A percentile compares a stretch with the other conserved stretches of the same genome.
Conservation (phyloP, 164 flowering plant genomes). For the Piper betle region DNA sequence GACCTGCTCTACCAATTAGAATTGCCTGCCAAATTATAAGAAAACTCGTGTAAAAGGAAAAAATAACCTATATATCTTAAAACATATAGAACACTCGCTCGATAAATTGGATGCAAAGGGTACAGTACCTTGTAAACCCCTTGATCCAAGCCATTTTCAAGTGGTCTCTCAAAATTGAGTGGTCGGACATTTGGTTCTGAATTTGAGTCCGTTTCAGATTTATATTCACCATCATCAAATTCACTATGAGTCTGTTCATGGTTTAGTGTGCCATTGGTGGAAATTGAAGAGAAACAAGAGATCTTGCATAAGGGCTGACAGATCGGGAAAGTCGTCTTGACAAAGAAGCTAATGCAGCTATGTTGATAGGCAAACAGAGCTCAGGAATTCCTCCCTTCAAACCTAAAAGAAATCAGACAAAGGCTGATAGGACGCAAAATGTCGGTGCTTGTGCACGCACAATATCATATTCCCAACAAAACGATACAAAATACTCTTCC, state of each 20-base stretch:
- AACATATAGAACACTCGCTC: background rate
- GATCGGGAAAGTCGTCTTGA: constrained; percentile 28
- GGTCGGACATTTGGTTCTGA: constrained; percentile 1
- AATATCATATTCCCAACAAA: too few species aligned
- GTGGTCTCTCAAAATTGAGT: constrained; percentile 18
- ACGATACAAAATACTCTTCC: too few species aligned
- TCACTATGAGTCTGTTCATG: constrained; percentile 2
- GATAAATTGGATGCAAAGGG: constrained; percentile 1
- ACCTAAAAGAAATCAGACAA: too few species aligned
- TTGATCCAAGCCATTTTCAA: constrained; percentile 59
- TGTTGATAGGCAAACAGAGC: background rate
- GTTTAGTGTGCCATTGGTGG: background rate
- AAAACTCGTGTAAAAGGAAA: background rate
- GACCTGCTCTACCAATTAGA: constrained; percentile 81
- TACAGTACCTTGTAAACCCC: constrained; percentile 82
- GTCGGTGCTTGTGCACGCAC: too few species aligned
- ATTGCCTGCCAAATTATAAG: constrained; percentile 49
- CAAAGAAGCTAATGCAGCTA: background rate
- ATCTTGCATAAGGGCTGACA: constrained; percentile 17
- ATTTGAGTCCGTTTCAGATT: constrained; percentile 12
- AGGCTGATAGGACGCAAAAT: too few species aligned
- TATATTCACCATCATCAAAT: constrained; percentile 8
- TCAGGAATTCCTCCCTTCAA: background rate
- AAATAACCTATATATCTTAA: background rate
- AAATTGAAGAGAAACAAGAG: constrained; percentile 6